A percentile compares a stretch with the other conserved stretches of the same genome.
Conservation (phyloP, 2,329 filamentous ascomycete species). For the Pestalotiopsis sp. region DNA sequence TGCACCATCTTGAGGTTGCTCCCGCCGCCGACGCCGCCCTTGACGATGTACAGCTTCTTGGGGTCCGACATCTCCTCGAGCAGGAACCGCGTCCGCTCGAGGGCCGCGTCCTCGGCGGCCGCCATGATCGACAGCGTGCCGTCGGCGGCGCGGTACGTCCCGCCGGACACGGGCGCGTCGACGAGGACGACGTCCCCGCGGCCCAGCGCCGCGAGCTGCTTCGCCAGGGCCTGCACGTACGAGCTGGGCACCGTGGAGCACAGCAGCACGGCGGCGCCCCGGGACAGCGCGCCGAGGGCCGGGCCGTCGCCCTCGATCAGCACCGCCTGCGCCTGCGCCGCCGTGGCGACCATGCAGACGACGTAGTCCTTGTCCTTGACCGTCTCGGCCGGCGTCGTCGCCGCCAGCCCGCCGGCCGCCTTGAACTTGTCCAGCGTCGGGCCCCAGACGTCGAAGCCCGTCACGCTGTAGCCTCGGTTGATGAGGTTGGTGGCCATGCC, state of each 20-base stretch:
- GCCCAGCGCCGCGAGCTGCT: constrained; percentile 55
- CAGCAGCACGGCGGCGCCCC: constrained; percentile 63
- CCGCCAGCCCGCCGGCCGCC: constrained; percentile 61
- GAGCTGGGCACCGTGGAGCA: constrained; percentile 72
- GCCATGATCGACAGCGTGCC: constrained; percentile 79
- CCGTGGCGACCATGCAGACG: constrained; percentile 77
- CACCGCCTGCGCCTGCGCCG: constrained; percentile 67
- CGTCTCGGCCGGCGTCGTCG: constrained; percentile 62
- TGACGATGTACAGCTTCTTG: constrained; percentile 63
- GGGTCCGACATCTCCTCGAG: constrained; percentile 65
- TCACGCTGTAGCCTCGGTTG: constrained; percentile 66
- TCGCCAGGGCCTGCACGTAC: constrained; percentile 63
- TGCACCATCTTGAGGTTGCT: constrained; percentile 67
- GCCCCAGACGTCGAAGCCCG: constrained; percentile 71
- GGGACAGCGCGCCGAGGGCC: constrained; percentile 50
- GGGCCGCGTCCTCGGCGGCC: constrained; percentile 57
- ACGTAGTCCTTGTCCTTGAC: constrained; percentile 63
- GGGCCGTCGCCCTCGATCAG: constrained; percentile 62
- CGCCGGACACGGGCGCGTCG: constrained; percentile 74
- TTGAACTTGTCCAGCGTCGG: constrained; percentile 69
- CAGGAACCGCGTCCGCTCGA: constrained; percentile 59
- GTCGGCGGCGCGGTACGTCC: constrained; percentile 67
- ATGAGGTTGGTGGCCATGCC: constrained; percentile 79
- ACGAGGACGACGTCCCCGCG: constrained; percentile 68
- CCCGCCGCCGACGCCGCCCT: constrained; percentile 61